Base-by-base conservation (phyloP, 305 asterid species). In the Andrographis paniculata region DNA sequence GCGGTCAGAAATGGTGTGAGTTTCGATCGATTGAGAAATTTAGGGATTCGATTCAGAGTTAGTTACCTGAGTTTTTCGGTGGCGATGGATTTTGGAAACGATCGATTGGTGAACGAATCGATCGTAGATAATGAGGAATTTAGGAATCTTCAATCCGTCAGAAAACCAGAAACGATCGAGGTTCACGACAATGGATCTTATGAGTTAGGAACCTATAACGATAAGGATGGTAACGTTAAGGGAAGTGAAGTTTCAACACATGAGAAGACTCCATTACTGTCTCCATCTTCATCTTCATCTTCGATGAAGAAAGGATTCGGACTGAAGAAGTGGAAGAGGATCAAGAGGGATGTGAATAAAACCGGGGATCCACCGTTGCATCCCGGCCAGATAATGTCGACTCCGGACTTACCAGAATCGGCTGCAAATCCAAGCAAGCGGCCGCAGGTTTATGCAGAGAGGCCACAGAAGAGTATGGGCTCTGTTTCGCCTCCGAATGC, bases 251-350 rank as follows among this genome's bases (percentile, higher is more conserved):
- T 37, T 52, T 47, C 33, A 2, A 45, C n/a, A 4, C 37, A 57
- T 3, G 50, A 50, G 54, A 30, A 16, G 58, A 41, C 30, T 33
- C 27, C 47, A 15, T 52, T 42, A 48, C 19, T 14, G 46, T 59
- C 55, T 18, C 61, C 66, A 7, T 61, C 72, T 6, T 63, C 66
- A 7, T 61, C 72, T 6, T 63, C 64, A 11, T 42, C 73, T 1
- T 53, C 46, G 9, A 53, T 59, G 0, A 68, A 24, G 23, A 82
- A 75, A 50, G 79, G 95, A 30, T 28, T 47, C 20, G 89, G 93
- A 19, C 65, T 79, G 71, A 79, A 43, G 75, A 85, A 75, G 62
- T 85, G 95, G 95, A 79, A 65, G 56, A 79, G 95, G 79, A 77
- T 79, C 48, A 70, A 27, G 58, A 68, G 95, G 67, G 91, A 63